Base-by-base conservation (phyloP, 495 filamentous ascomycete genomes). In the Elasticomyces elasticus region DNA sequence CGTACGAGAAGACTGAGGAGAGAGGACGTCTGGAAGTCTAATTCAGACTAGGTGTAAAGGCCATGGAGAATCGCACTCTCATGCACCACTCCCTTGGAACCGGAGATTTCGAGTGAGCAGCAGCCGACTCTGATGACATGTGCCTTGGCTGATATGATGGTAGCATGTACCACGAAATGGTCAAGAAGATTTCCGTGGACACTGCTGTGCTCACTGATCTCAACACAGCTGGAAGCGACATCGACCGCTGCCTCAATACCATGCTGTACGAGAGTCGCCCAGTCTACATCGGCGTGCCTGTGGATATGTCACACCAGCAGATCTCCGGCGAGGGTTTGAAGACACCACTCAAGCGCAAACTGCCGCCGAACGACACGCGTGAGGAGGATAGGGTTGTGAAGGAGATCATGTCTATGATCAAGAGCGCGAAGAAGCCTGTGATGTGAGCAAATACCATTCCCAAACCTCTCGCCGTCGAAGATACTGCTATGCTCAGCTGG, bases 101-200 rank as follows among this genome's bases (percentile, higher is more conserved):
- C 20, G 54, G 58, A 1, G 43, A 47, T 27, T 65, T 60, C 52
- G 57, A 62, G 61, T 60, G 51, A n/a, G 50, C 33, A 12, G 23
- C 7, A 7, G 10, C 41, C 17, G 12, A 67, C 68, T 26, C 75
- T 69, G 22, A 52, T 67, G 10, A 42, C 17, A 25, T 24, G 30
- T 33, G n/a, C n/a, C n/a, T n/a, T 24, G 30, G 27, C 49, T 53
- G 42, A 49, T 49, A 19, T n/a, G 26, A 49, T 23, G 59, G 59
- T 37, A 68, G 62, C 17, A 69, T 69, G 60, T 75, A 68, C 55
- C 49, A 63, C n/a, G 62, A 67, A 20, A 73, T 73, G 61, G 66
- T 64, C 2, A 59, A 56, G 19, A 63, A 73, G 33, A 63, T 75
- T 64, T 52, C 53, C 7, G 50, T 43, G 6, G 49, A 60, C n/a